phyloP scores from a whole-genome alignment of 768 basidiomycete genomes.

The Suillus discolor region DNA sequence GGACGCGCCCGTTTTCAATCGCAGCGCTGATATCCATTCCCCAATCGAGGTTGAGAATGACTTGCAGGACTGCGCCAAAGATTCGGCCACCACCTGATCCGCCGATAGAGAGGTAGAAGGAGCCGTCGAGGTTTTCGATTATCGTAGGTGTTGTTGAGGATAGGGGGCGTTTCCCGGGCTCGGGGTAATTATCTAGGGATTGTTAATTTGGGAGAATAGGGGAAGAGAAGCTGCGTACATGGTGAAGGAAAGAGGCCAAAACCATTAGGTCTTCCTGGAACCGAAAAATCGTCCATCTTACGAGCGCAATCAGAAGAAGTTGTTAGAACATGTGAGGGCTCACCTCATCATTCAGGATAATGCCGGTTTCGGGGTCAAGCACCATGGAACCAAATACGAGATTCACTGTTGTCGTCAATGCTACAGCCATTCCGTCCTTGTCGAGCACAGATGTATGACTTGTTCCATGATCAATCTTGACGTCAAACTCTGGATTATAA shows the following conservation, averaged over 20 bases:
- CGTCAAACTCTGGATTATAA: constrained; percentile 82
- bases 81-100: constrained; percentile 90
- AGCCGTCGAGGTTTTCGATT: constrained; percentile 73
- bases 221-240: constrained; percentile 45
- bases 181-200: constrained; percentile 80
- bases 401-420: constrained; percentile 90
- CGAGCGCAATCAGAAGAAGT: neutral
- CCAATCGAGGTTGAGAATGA: constrained; percentile 73
- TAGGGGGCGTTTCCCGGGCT: constrained; percentile 84
- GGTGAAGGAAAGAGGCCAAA: constrained; percentile 85
- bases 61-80: constrained; percentile 78
- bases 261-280: constrained; percentile 78
- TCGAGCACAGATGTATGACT: constrained; percentile 88
- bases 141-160: constrained; percentile 86
- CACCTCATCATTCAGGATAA: constrained; percentile 89
- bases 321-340: constrained; percentile 11
- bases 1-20: constrained; percentile 83
- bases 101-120: constrained; percentile 74
- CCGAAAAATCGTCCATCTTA: constrained; percentile 92
- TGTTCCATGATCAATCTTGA: constrained; percentile 87
- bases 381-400: constrained; percentile 87
- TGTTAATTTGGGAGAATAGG: constrained; percentile 7
- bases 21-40: constrained; percentile 79
- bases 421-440: constrained; percentile 81
- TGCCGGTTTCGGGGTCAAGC: constrained; percentile 83